Evolutionary conservation across 1,284 basidiomycete genomes (phyloP).

Genomic region (Trametes pubescens): DNA sequence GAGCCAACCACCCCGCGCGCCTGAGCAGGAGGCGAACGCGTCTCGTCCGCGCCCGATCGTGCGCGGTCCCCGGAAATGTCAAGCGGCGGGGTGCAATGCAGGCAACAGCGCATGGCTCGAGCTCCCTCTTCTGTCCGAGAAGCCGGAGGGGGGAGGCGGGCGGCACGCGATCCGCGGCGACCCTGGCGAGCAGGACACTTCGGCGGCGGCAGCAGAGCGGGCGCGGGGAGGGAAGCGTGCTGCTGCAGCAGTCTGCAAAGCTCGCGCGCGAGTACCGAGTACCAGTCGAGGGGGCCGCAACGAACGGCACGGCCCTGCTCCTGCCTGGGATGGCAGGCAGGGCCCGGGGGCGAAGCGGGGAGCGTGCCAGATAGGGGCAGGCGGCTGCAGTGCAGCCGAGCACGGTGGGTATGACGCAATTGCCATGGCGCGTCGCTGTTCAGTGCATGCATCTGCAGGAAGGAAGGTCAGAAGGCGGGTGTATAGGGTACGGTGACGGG

Average conservation of each 20-base stretch:
- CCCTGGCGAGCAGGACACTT: slow-evolving; percentile 3
- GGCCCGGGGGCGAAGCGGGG: slow-evolving; percentile 5
- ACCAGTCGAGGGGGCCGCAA: neutral
- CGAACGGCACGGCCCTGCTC: neutral
- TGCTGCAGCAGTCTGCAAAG: neutral
- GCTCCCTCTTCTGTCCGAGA: slow-evolving; percentile 13
- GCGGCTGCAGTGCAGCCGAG: slow-evolving; percentile 6
- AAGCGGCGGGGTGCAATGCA: neutral
- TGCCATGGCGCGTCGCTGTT: neutral
- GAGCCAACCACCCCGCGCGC: too few relatives aligned
- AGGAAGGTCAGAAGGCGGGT: too few relatives aligned
- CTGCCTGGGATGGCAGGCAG: slow-evolving; percentile 13
- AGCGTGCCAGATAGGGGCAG: neutral
- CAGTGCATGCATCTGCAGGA: too few relatives aligned
- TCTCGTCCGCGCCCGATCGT: slow-evolving; percentile 9
- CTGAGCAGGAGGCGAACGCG: neutral
- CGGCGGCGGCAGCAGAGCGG: slow-evolving; percentile 13
- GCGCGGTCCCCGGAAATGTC: slow-evolving; percentile 19
- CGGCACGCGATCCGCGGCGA: slow-evolving; percentile 22
- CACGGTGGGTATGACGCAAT: neutral
- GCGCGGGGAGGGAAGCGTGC: slow-evolving; percentile 7
- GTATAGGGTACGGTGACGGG: too few relatives aligned
- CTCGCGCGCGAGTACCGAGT: neutral
- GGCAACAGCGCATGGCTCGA: neutral
- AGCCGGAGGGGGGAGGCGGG: neutral